These are phyloP conservation scores for Acanthamoeba lenticulata DNA, from an alignment of 208 protist species.

Conservation along the genomic window DNA sequence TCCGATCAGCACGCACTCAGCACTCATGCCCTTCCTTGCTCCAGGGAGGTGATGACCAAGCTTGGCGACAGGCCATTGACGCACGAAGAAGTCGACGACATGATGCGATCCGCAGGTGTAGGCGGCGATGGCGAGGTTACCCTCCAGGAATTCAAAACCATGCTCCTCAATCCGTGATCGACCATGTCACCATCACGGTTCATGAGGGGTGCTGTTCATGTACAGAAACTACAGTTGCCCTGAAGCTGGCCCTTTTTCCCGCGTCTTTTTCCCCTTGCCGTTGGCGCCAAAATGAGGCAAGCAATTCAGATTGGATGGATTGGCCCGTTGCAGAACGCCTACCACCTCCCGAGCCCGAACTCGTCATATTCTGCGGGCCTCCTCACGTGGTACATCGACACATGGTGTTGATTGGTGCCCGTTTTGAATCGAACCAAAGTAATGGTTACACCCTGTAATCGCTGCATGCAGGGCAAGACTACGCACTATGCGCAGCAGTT, in stretches of 20 bases:
- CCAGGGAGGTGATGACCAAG: slow-evolving; percentile 87
- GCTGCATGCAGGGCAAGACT: not conserved
- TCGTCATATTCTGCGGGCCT: not conserved
- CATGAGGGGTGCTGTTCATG: too few relatives aligned
- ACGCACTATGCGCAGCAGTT: not conserved
- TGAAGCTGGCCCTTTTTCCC: not conserved
- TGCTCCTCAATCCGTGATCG: slow-evolving; percentile 53
- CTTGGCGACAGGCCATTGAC: slow-evolving; percentile 89
- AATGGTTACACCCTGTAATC: not conserved
- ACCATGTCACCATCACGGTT: too few relatives aligned
- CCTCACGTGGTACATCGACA: not conserved
- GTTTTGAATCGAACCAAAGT: too few relatives aligned
- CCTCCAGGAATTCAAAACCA: slow-evolving; percentile 89
- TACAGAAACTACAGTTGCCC: too few relatives aligned
- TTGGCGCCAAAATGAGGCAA: not conserved
- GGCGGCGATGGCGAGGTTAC: slow-evolving; percentile 90
- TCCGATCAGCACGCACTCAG: not conserved
- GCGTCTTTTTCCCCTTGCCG: not conserved
- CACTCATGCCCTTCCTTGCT: not conserved
- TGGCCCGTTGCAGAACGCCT: not conserved
- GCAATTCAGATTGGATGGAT: not conserved
- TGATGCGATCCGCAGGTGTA: slow-evolving; percentile 86
- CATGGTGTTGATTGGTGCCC: too few relatives aligned
- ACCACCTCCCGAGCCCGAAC: not conserved
- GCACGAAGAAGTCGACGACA: slow-evolving; percentile 90